Base-by-base conservation (phyloP, 2,329 filamentous ascomycete genomes). In the Microdochium paspali region DNA sequence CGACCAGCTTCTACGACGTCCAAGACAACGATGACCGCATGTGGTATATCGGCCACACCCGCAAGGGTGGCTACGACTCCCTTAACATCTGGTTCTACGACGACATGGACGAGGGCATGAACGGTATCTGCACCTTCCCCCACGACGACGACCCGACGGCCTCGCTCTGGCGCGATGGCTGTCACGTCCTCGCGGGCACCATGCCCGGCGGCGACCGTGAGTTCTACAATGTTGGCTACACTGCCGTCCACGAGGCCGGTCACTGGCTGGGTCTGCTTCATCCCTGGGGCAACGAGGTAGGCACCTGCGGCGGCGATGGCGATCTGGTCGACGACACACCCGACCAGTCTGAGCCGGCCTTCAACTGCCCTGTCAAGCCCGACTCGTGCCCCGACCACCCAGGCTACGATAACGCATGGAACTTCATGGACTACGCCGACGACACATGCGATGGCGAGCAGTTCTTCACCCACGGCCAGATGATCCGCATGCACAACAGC, bases 201-300 rank as follows among this genome's bases (percentile, higher is more conserved):
- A 46, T 56, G 39, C 53, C 54, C 10, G 53, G 50, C 23, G 52
- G 49, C 20, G 18, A 20, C n/a, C 32, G 46, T 13, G 30, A 15
- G n/a, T 26, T 46, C 3, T 51, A 53, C 51, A 59, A 65, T 47
- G 51, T 59, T 7, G 64, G 64, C 46, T 51, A 59, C 48, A 62
- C 60, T 18, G 57, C 54, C 6, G 56, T 60, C 25, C 61, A 64
- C 54, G 64, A 66, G 52, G 51, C 60, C 25, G 64, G 64, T 9
- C 64, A 66, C 52, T 66, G 64, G 64, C 55, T 66, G 44, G 64
- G 64, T 44, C 60, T 67, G 31, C 54, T 58, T 49, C 64, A 67
- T 53, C 65, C 63, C 43, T 67, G 42, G 42, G 42, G 42, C 42
- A 26, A 15, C n/a, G 24, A 66, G 53, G 53, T 63, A 46, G 64